Base-by-base conservation (phyloP, 352 stramenopile species). In the Stephanocyclus meneghinianus region DNA sequence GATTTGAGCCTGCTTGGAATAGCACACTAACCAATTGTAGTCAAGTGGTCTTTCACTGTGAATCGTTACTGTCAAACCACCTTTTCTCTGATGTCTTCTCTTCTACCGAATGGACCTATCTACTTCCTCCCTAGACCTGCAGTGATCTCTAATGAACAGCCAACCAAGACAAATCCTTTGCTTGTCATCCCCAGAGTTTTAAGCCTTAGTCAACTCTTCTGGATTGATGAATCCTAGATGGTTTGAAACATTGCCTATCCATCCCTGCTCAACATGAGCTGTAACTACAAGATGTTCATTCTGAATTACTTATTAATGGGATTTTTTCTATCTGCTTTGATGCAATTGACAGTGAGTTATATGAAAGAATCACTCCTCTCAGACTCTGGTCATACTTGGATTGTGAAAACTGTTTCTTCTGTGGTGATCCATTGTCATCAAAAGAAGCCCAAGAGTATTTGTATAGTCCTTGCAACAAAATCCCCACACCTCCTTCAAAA, bases 361-460 rank as follows among this genome's bases (percentile, higher is more conserved):
- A 78, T 29, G 76, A 66, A 9, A 79, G 63, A 18, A 45, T 63
- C 15, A 48, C 62, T 29, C 62, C 59, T 29, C 63, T 73, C 15
- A 59, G 37, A n/a, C 76, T 75, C 44, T 83, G 78, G n/a, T 79
- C 65, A 63, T 70, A 79, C 65, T 83, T 83, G 30, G 63, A 57
- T 61, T 79, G 63, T 29, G 48, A 51, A 65, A 83, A 68, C n/a
- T 45, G 56, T 42, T 62, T 68, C 26, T 64, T 64, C 30, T 69
- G 68, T 16, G 26, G 16, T 37, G 40, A 35, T 16, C 59, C 59
- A 67, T 67, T 6, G n/a, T 56, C 30, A 30, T 63, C 30, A 47
- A 32, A 30, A 3, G 55, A 4, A 13, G 30, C 37, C 44, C 48
- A 64, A 35, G 37, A 47, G 30, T 69, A 60, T 42, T 75, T 78